A percentile compares a stretch with the other conserved stretches of the same genome.
Conservation (phyloP, 148 eudicot species). For the Chenopodium quinoa region DNA sequence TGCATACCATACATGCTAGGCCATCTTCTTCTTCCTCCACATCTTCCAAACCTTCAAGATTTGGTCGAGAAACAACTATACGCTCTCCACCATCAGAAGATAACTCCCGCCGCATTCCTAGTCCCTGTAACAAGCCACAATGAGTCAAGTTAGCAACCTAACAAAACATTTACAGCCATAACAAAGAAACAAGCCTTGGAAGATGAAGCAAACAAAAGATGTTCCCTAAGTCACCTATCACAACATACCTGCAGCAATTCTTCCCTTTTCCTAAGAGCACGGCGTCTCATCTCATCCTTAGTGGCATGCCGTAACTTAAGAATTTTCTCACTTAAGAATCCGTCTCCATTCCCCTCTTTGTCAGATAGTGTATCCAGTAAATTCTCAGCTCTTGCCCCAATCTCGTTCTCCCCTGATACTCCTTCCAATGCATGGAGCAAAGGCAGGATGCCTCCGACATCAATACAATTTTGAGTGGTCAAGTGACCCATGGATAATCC, state of each 20-base stretch:
- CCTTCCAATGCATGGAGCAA: slow-evolving; percentile 97
- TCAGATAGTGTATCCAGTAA: slow-evolving; percentile 90
- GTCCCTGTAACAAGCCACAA: slow-evolving; percentile 41
- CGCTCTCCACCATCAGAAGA: slow-evolving; percentile 96
- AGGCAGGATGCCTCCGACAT: slow-evolving; percentile 77
- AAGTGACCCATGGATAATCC: slow-evolving; percentile 97
- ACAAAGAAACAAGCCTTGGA: neutral
- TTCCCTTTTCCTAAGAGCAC: slow-evolving; percentile 77
- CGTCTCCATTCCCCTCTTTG: slow-evolving; percentile 85
- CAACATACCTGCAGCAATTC: slow-evolving; percentile 72
- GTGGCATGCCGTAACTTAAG: slow-evolving; percentile 79
- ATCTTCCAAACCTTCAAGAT: slow-evolving; percentile 93
- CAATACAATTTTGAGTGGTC: slow-evolving; percentile 76
- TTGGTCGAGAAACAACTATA: slow-evolving; percentile 74
- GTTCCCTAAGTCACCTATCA: neutral
- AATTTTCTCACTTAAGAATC: slow-evolving; percentile 75
- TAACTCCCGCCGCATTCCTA: slow-evolving; percentile 79
- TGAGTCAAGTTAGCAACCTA: neutral
- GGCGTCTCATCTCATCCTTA: slow-evolving; percentile 96
- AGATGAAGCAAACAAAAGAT: neutral
- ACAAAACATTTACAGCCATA: neutral
- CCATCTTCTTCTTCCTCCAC: slow-evolving; percentile 98
- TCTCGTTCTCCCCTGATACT: slow-evolving; percentile 89
- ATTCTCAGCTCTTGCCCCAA: slow-evolving; percentile 98
- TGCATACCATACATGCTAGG: slow-evolving; percentile 97